Conservation (phyloP, 1,284 basidiomycete genomes). For the Leccinum solheimii region DNA sequence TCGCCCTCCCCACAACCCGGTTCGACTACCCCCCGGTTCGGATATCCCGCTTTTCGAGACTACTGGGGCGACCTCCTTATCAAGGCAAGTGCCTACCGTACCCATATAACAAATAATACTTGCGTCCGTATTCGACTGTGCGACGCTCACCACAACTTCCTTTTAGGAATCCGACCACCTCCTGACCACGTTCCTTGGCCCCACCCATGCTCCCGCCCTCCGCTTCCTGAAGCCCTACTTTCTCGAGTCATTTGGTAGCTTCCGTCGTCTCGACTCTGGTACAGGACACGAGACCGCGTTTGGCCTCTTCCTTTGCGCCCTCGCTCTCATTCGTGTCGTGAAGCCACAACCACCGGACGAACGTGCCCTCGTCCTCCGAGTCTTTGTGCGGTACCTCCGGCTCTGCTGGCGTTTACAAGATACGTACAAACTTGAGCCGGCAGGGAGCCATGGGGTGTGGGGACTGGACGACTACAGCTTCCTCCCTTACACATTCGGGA, state of each 20-base stretch:
- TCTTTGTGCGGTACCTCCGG: conserved; percentile 78
- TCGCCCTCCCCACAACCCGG: conserved; percentile 73
- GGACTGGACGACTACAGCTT: conserved; percentile 95
- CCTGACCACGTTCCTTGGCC: conserved; percentile 53
- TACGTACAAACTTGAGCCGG: conserved; percentile 90
- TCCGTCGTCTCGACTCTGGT: conserved; percentile 92
- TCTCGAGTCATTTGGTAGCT: conserved; percentile 86
- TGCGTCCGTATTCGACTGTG: background rate
- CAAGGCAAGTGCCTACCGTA: conserved; percentile 51
- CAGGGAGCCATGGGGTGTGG: conserved; percentile 98
- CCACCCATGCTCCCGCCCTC: conserved; percentile 46
- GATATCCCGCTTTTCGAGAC: conserved; percentile 88
- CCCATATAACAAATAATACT: background rate
- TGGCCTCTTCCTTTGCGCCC: conserved; percentile 71
- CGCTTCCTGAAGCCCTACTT: conserved; percentile 76
- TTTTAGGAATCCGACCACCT: conserved; percentile 61
- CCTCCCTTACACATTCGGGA: conserved; percentile 90
- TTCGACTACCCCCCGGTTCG: conserved; percentile 79
- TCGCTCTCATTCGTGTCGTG: conserved; percentile 65
- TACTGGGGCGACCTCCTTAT: conserved; percentile 80
- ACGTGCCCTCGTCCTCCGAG: conserved; percentile 59
- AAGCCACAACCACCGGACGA: conserved; percentile 54
- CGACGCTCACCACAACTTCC: conserved; percentile 9
- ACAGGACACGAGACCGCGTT: conserved; percentile 95
- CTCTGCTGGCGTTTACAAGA: conserved; percentile 89